Evolutionary conservation across 2,329 filamentous ascomycete species (phyloP).

Genomic region (Talaromyces sp.): DNA sequence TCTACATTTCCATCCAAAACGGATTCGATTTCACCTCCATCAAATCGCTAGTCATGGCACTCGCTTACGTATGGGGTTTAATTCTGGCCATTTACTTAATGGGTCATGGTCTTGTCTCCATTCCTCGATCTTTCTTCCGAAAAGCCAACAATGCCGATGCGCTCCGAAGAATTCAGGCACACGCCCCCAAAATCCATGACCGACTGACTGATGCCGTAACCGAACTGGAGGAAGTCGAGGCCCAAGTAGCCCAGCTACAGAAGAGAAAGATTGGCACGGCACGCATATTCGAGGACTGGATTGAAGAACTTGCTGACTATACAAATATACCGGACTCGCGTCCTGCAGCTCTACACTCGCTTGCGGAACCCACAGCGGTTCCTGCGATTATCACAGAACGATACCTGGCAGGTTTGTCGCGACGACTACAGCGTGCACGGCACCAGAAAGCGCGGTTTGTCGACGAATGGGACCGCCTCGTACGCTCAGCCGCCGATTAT

Average conservation of each 20-base stretch:
- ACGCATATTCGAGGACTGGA: constrained; percentile 81
- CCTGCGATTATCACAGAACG: constrained; percentile 88
- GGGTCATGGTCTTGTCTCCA: constrained; percentile 91
- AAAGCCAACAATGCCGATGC: constrained; percentile 73
- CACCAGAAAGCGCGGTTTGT: constrained; percentile 80
- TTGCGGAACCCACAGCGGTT: constrained; percentile 46
- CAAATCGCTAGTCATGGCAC: constrained; percentile 83
- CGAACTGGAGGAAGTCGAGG: constrained; percentile 75
- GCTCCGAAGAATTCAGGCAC: constrained; percentile 69
- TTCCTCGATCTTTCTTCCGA: constrained; percentile 76
- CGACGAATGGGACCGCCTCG: constrained; percentile 78
- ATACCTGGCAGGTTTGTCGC: constrained; percentile 85
- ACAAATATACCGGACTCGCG: constrained; percentile 64
- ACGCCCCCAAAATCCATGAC: constrained; percentile 80
- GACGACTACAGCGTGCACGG: constrained; percentile 74
- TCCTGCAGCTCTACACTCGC: constrained; percentile 36
- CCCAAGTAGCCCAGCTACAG: constrained; percentile 73
- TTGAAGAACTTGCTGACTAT: constrained; percentile 84
- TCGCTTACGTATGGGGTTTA: constrained; percentile 92
- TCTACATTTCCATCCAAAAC: constrained; percentile 80
- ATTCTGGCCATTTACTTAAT: constrained; percentile 92
- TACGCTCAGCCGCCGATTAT: constrained; percentile 68
- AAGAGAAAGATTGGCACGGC: constrained; percentile 77
- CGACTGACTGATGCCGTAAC: constrained; percentile 80
- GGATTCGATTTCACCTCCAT: constrained; percentile 69